Conservation (phyloP, 2,329 filamentous ascomycete genomes). For the Fusarium nelsonii region DNA sequence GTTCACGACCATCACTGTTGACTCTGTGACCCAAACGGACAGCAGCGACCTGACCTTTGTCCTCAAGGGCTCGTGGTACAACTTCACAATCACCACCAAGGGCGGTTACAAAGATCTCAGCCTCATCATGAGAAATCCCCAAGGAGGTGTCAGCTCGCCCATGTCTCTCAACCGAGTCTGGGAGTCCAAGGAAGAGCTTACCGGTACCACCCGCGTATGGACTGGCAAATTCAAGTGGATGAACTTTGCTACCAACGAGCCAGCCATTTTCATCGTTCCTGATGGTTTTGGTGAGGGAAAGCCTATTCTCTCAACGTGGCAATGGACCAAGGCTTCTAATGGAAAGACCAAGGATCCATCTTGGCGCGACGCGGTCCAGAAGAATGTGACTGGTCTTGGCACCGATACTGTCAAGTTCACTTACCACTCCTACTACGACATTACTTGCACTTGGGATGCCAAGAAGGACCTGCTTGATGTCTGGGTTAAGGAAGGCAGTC, state of each 20-base stretch:
- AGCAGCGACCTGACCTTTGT: slow-evolving; percentile 12
- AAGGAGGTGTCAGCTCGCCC: neutral
- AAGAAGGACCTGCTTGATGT: slow-evolving; percentile 20
- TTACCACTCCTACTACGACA: slow-evolving; percentile 17
- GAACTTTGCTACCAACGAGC: slow-evolving; percentile 23
- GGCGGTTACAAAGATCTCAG: slow-evolving; percentile 26
- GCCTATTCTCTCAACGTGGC: slow-evolving; percentile 38
- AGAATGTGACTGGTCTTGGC: neutral
- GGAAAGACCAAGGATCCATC: slow-evolving; percentile 19
- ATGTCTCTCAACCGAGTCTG: slow-evolving; percentile 23
- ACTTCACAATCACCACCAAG: slow-evolving; percentile 25
- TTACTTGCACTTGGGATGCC: slow-evolving; percentile 22
- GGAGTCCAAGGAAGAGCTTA: slow-evolving; percentile 24
- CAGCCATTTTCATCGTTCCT: slow-evolving; percentile 38
- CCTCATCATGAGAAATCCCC: slow-evolving; percentile 29
- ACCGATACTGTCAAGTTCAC: slow-evolving; percentile 22
- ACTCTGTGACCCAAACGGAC: slow-evolving; percentile 8
- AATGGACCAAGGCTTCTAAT: slow-evolving; percentile 20
- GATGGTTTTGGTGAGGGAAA: slow-evolving; percentile 39
- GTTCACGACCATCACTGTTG: slow-evolving; percentile 29
- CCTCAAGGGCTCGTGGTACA: slow-evolving; percentile 22
- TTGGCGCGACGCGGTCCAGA: slow-evolving; percentile 7
- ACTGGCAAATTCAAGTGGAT: slow-evolving; percentile 41
- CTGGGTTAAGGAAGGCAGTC: neutral
- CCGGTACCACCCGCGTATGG: slow-evolving; percentile 24